These are phyloP conservation scores for Ustilago vetiveriae DNA, from an alignment of 1,284 basidiomycete species.

Conservation along the genomic window DNA sequence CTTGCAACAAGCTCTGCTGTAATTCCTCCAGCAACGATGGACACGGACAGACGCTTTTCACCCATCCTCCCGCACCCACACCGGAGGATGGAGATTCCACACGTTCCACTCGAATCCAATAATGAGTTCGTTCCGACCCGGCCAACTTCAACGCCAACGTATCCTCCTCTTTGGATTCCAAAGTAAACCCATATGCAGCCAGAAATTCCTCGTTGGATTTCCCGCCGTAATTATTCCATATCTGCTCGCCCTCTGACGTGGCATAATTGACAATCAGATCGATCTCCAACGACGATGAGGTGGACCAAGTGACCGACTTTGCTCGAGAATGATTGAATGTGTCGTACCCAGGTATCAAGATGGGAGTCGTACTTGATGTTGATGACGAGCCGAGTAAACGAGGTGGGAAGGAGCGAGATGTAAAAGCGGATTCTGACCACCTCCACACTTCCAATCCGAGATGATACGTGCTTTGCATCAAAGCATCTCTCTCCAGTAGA, in stretches of 20 bases:
- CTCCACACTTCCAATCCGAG: conserved; percentile 36
- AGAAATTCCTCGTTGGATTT: conserved; percentile 64
- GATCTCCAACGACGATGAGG: conserved; percentile 2
- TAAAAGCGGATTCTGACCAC: conserved; percentile 53
- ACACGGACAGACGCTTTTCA: conserved; percentile 14
- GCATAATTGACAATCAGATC: conserved; percentile 23
- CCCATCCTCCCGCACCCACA: background rate
- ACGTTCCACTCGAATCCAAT: no score
- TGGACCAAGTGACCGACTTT: conserved; percentile 54
- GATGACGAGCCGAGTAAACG: conserved; percentile 23
- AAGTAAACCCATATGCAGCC: conserved; percentile 56
- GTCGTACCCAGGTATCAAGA: conserved; percentile 62
- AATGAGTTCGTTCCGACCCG: conserved; percentile 11
- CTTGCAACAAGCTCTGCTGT: background rate
- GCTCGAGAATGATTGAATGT: conserved; percentile 58
- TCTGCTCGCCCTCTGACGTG: conserved; percentile 15
- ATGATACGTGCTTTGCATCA: conserved; percentile 12
- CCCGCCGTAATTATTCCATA: conserved; percentile 65
- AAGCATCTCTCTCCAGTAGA: background rate
- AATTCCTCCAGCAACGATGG: conserved; percentile 15
- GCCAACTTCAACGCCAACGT: conserved; percentile 47
- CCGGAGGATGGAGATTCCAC: no score
- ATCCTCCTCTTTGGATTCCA: conserved; percentile 44
- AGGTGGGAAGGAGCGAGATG: conserved; percentile 59
- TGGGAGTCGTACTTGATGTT: conserved; percentile 13